Conservation (phyloP, 2,329 filamentous ascomycete genomes). For the Pseudogymnoascus sp. region DNA sequence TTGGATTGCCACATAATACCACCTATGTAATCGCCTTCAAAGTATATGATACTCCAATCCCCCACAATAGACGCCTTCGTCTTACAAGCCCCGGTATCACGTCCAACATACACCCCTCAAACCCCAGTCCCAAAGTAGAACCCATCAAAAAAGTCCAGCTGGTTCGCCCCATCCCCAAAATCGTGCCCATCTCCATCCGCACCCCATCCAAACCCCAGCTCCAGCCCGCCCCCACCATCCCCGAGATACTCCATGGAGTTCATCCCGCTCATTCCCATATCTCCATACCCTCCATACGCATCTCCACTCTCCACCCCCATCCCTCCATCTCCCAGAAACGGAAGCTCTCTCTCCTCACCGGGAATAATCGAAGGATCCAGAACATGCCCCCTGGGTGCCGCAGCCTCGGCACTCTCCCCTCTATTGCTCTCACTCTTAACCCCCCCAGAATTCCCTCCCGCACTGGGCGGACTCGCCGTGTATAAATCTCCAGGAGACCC, state of each 20-base stretch:
- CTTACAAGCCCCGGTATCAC: background rate
- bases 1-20: background rate
- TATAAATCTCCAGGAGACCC: background rate
- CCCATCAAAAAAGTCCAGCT: constrained; percentile 39
- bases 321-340: background rate
- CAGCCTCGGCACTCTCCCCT: background rate
- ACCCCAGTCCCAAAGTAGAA: constrained; percentile 39
- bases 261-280: constrained; percentile 18
- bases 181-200: constrained; percentile 13
- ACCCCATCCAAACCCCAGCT: constrained; percentile 13
- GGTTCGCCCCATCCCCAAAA: constrained; percentile 12
- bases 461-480: background rate
- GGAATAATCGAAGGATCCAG: background rate
- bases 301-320: background rate
- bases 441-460: background rate
- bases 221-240: constrained; percentile 9
- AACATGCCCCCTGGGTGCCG: background rate
- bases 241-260: constrained; percentile 4
- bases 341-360: background rate
- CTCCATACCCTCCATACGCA: constrained; percentile 20
- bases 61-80: background rate
- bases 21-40: background rate
- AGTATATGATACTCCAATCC: background rate
- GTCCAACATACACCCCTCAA: background rate
- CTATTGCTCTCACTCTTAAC: background rate